Base-by-base conservation (phyloP, 2,329 filamentous ascomycete species). In the Ceratocystis colombiana region DNA sequence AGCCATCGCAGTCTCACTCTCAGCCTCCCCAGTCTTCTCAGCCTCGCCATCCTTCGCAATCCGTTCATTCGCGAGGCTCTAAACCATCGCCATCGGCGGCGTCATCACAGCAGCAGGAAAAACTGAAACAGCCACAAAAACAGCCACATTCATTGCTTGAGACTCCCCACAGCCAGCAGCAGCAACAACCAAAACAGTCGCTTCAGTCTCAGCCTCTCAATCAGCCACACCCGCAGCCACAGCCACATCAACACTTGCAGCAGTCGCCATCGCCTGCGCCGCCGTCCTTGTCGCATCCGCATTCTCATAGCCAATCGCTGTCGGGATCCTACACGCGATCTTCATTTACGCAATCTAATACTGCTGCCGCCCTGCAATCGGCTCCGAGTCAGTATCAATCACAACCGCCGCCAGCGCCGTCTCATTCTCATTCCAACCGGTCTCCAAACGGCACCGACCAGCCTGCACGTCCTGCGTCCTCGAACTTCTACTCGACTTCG, bases 11-110 rank as follows among this genome's bases (percentile, higher is more conserved):
- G 33, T 28, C 41, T 15, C 45, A 62, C 7, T 30, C 61, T n/a
- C 61, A 66, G 50, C 28, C 50, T 46, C 1, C 57, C 67, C 69
- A 55, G 64, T 59, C 65, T 65, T 66, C 25, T 63, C 68, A 63
- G 68, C 68, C 50, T 59, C 66, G 25, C 61, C 68, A 57, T 45
- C 30, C 20, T 69, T 30, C 44, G 7, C 61, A 59, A 12, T 5
- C 53, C n/a, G 25, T 44, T 4, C 61, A 64, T 53, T 55, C 62
- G 20, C 62, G 33, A 41, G 37, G 37, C 33, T 61, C 66, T 6
- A 55, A 64, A 45, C 61, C 62, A n/a, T 59, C 50, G 17, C 62
- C 62, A 20, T 44, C 61, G 7, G n/a, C 45, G 20, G 33, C 30
- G 17, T 17, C 45, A 28, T 45, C 28, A 15, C 46, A 25, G 7